phyloP scores from a whole-genome alignment of 371 early-diverging fungal genomes.

The Mortierella sp. region DNA sequence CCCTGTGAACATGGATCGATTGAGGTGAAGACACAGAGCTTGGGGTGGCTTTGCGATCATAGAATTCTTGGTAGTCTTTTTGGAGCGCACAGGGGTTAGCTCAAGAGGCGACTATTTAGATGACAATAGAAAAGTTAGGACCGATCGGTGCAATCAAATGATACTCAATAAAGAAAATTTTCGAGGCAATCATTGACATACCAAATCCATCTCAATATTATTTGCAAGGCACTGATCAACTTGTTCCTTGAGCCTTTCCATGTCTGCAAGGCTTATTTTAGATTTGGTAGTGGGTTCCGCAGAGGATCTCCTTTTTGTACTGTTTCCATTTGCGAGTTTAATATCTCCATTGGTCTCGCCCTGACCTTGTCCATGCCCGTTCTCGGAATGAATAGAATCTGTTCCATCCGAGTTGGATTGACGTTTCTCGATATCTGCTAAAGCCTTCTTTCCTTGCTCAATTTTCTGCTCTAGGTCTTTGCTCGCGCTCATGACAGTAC shows the following conservation, averaged over 20 bases:
- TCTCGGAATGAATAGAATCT: not conserved
- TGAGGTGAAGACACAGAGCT: conserved; percentile 77
- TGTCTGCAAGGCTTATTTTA: conserved; percentile 25
- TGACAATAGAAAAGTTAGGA: not conserved
- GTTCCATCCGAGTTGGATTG: not conserved
- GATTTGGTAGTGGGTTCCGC: not conserved
- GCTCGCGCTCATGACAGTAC: conserved; percentile 54
- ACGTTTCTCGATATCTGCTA: conserved; percentile 10
- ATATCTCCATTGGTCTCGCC: not conserved
- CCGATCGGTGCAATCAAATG: not conserved
- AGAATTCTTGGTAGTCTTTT: conserved; percentile 68
- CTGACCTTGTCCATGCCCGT: not conserved
- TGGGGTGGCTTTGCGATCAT: conserved; percentile 73
- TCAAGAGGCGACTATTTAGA: conserved; percentile 28
- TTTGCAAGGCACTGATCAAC: conserved; percentile 40
- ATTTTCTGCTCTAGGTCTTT: conserved; percentile 32
- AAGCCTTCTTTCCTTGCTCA: conserved; percentile 18
- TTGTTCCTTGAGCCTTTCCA: conserved; percentile 13
- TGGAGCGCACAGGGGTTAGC: conserved; percentile 43
- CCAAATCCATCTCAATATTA: conserved; percentile 55
- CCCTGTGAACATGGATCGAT: conserved; percentile 74
- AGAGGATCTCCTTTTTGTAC: conserved; percentile 2
- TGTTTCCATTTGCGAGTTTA: not conserved
- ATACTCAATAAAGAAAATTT: not conserved
- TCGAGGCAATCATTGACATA: conserved; percentile 8